These are phyloP conservation scores for Globisporangium cylindrosporum DNA, from an alignment of 352 stramenopile species.

Conservation along the genomic window DNA sequence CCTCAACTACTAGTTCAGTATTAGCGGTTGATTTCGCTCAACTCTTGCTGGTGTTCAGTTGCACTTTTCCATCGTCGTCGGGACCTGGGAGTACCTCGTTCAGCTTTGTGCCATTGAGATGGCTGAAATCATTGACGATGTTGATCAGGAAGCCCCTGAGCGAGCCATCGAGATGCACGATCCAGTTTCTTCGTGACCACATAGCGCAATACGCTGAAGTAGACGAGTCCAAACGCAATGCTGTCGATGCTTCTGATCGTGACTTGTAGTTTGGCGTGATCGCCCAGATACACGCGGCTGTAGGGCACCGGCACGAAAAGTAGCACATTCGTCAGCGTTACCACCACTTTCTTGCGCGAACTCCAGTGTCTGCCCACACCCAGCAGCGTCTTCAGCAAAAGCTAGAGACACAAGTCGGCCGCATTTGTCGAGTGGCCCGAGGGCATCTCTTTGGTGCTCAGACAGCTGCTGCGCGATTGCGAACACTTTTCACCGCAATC, in stretches of 20 bases:
- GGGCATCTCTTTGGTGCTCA: slow-evolving; percentile 46
- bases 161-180: slow-evolving; percentile 8
- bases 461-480: slow-evolving; percentile 32
- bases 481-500: slow-evolving; percentile 34
- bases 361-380: slow-evolving; percentile 31
- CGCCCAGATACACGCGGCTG: slow-evolving; percentile 56
- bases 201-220: slow-evolving; percentile 45
- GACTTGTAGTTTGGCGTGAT: slow-evolving; percentile 51
- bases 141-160: not conserved
- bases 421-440: slow-evolving; percentile 55
- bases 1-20: not conserved
- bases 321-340: slow-evolving; percentile 12
- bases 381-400: slow-evolving; percentile 42
- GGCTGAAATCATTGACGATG: not conserved
- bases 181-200: slow-evolving; percentile 24
- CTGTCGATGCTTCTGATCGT: slow-evolving; percentile 36
- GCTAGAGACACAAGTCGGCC: slow-evolving; percentile 40
- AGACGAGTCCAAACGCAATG: slow-evolving; percentile 35
- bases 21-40: not conserved
- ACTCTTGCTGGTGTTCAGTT: not conserved
- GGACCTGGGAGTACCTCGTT: not conserved
- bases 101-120: not conserved
- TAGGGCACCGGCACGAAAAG: slow-evolving; percentile 52
- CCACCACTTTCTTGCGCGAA: slow-evolving; percentile 16
- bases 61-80: not conserved